Conservation (phyloP, 1,284 basidiomycete genomes). For the Cystobasidium sp. region DNA sequence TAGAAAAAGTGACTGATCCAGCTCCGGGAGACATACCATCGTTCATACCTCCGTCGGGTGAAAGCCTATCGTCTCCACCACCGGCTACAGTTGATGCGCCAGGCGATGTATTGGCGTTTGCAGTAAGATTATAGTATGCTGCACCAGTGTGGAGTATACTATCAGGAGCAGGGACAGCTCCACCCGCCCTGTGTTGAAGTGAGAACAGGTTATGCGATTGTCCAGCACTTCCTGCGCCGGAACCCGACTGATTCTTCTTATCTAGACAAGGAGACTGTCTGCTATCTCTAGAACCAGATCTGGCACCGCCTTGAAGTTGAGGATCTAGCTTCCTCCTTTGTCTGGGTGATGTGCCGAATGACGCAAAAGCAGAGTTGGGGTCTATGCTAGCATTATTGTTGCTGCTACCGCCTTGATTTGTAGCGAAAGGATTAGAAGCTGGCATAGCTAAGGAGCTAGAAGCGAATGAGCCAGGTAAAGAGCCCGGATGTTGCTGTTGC, state of each 20-base stretch:
- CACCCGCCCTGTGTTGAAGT: slow-evolving; percentile 1
- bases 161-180: slow-evolving; percentile 17
- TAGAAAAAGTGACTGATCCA: slow-evolving; percentile 1
- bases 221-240: background rate
- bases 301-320: slow-evolving; percentile 9
- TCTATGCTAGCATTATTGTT: slow-evolving; percentile 15
- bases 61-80: background rate
- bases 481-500: slow-evolving; percentile 2
- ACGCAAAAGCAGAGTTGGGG: slow-evolving; percentile 13
- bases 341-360: slow-evolving; percentile 20
- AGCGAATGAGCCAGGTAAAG: slow-evolving; percentile 14
- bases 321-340: slow-evolving; percentile 14
- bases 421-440: slow-evolving; percentile 5
- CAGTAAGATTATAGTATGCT: slow-evolving; percentile 45
- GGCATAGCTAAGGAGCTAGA: slow-evolving; percentile 26
- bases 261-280: background rate
- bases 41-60: background rate
- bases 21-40: slow-evolving; percentile 19
- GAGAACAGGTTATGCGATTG: slow-evolving; percentile 30
- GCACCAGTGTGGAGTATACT: slow-evolving; percentile 51
- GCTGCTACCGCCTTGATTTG: background rate
- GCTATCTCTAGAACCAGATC: slow-evolving; percentile 10
- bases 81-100: slow-evolving; percentile 1
- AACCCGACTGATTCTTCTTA: slow-evolving; percentile 1
- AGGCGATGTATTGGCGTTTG: slow-evolving; percentile 14